Percentiles rank a stretch among this genome's conserved stretches.
Conservation (phyloP, 2,329 filamentous ascomycete species). For the Penicillium brasilianum region DNA sequence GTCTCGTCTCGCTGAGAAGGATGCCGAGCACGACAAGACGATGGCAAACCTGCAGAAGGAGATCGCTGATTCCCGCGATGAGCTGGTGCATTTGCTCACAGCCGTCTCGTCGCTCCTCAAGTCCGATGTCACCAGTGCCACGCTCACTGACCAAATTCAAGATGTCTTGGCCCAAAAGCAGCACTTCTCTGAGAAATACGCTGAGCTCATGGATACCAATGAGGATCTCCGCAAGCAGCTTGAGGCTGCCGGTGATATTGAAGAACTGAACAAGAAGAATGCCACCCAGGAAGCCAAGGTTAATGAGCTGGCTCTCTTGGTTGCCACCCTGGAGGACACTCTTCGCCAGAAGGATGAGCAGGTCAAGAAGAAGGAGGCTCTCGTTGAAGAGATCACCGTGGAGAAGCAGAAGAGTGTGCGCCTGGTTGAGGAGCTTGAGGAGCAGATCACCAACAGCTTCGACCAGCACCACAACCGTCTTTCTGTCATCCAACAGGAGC, state of each 20-base stretch:
- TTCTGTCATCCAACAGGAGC: slow-evolving; percentile 78
- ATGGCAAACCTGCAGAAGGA: slow-evolving; percentile 66
- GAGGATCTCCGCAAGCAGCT: slow-evolving; percentile 47
- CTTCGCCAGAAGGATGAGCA: slow-evolving; percentile 50
- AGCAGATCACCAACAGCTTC: slow-evolving; percentile 92
- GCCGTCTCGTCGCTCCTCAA: slow-evolving; percentile 57
- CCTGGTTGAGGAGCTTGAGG: slow-evolving; percentile 92
- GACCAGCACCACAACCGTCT: slow-evolving; percentile 93
- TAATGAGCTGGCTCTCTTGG: slow-evolving; percentile 58
- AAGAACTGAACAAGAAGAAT: slow-evolving; percentile 47
- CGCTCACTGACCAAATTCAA: slow-evolving; percentile 68
- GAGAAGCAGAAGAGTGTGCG: slow-evolving; percentile 90
- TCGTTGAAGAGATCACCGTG: slow-evolving; percentile 57
- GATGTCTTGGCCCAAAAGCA: slow-evolving; percentile 52
- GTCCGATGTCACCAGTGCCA: slow-evolving; percentile 60
- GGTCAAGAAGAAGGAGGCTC: slow-evolving; percentile 52
- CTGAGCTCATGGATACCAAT: slow-evolving; percentile 47
- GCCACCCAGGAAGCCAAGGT: slow-evolving; percentile 62
- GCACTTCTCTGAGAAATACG: slow-evolving; percentile 49
- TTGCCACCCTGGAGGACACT: slow-evolving; percentile 54
- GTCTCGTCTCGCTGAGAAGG: slow-evolving; percentile 54
- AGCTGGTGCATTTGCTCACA: slow-evolving; percentile 67
- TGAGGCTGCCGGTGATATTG: slow-evolving; percentile 39
- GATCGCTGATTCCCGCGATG: slow-evolving; percentile 68
- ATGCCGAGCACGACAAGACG: slow-evolving; percentile 63